Evolutionary conservation across 805 yeast species (phyloP), one percentile per base, ranked within the genome.

Genomic region (Hanseniaspora mollemarum): DNA sequence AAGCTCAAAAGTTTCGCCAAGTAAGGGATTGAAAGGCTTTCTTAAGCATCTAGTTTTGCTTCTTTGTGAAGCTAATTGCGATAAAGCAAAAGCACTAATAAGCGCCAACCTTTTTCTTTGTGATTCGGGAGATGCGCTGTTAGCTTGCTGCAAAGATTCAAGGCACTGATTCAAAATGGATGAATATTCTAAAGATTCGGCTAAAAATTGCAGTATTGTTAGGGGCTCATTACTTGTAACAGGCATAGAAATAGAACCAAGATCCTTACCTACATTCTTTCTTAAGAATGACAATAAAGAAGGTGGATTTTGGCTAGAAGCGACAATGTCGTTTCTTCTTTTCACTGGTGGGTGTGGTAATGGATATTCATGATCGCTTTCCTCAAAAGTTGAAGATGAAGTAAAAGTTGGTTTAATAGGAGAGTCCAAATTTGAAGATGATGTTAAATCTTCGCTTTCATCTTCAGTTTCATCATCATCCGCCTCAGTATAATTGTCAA

Each of bases 151-250:
- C 3, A 50, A 44, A 10, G 44, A 40, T 7, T 31, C 25, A 12
- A 40, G 22, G 28, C 46, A 39, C 36, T 75, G 72, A 55, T 79
- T 78, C 40, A 92, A 67, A 37, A 92, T 60, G 40, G 75, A 68
- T 31, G 84, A 65, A 62, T 86, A 86, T 64, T 92, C 98, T 60
- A 84, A 72, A 42, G 78, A 64, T 63, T 92, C 98, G 0, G 92
- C 72, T 57, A 81, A 77, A 55, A 80, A 76, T 63, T 92, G 95
- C 51, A 90, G 70, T 26, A 84, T 77, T 0, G 94, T 77, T 21
- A 90, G 62, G 0, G 98, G 98, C 65, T 92, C 98, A 67, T 92
- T 92, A 50, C 87, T 76, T 1, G 92, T 80, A 7, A 92, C 95
- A 1, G 98, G 98, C 88, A 90, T 87, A 0, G 95, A 80, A 41